A percentile compares a stretch with the other conserved stretches of the same genome.
Conservation (phyloP, 306 rosid genomes). For the Inga laurina region DNA sequence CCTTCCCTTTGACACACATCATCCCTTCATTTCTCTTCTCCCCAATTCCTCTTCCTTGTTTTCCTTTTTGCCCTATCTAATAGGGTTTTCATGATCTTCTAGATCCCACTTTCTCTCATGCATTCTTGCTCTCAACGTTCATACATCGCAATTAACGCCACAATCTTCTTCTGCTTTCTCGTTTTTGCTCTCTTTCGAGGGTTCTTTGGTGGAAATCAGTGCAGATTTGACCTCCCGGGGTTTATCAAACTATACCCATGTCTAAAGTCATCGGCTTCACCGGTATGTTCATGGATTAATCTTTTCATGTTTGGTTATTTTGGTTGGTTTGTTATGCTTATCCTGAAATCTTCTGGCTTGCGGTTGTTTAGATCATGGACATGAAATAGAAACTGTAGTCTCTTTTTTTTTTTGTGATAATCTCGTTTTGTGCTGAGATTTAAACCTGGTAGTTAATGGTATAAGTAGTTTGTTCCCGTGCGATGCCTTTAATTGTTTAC, state of each 20-base stretch:
- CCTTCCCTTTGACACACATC: constrained; percentile 7
- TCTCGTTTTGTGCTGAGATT: not conserved
- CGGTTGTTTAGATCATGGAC: constrained; percentile 20
- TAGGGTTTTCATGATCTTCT: constrained; percentile 63
- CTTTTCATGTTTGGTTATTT: not conserved
- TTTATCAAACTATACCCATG: constrained; percentile 64
- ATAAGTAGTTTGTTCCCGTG: not conserved
- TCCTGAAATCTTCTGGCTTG: constrained; percentile 2
- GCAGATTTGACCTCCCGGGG: constrained; percentile 49
- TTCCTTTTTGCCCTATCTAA: constrained; percentile 68
- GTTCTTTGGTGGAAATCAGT: constrained; percentile 48
- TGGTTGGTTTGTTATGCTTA: not conserved
- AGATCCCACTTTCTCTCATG: constrained; percentile 53
- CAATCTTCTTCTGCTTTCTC: constrained; percentile 40
- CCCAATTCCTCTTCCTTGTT: not conserved
- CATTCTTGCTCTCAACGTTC: constrained; percentile 37
- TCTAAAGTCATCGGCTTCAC: constrained; percentile 76
- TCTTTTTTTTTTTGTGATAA: not conserved
- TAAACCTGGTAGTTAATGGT: constrained; percentile 18
- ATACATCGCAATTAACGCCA: constrained; percentile 9
- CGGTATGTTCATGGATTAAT: constrained; percentile 48
- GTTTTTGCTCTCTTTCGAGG: constrained; percentile 80
- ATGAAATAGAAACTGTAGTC: constrained; percentile 4
- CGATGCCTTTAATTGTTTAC: not conserved
- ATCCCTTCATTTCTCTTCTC: constrained; percentile 28